phyloP scores from a whole-genome alignment of 2,329 filamentous ascomycete genomes.

The Cordyceps javanica region DNA sequence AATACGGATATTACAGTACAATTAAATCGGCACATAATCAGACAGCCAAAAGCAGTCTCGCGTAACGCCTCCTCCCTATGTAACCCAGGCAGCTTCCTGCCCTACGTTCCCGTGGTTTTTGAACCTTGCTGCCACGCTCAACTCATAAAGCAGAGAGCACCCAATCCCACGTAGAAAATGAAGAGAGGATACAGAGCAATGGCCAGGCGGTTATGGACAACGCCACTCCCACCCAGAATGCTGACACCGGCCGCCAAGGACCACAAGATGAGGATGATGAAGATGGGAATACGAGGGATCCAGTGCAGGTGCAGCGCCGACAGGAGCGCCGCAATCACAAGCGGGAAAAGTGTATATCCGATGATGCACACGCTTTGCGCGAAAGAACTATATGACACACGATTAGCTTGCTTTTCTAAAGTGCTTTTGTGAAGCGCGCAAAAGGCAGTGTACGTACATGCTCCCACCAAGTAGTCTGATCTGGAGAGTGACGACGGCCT shows the following conservation, averaged over 20 bases:
- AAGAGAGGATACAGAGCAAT: conserved; percentile 93
- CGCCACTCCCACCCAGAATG: conserved; percentile 90
- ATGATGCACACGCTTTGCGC: conserved; percentile 98
- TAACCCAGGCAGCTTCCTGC: background rate
- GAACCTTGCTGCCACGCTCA: conserved; percentile 34
- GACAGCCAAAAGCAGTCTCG: background rate
- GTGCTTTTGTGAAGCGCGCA: background rate
- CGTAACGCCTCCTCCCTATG: background rate
- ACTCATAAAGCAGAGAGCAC: conserved; percentile 96
- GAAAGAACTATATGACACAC: conserved; percentile 65
- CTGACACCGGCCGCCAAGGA: conserved; percentile 92
- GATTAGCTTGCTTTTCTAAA: conserved; percentile 20
- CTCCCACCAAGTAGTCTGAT: conserved; percentile 94
- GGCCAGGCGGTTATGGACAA: conserved; percentile 88
- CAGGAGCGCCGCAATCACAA: conserved; percentile 86
- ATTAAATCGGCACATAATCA: background rate
- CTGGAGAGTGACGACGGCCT: conserved; percentile 94
- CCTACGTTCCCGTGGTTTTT: background rate
- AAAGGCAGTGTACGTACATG: conserved; percentile 61
- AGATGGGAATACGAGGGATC: conserved; percentile 83
- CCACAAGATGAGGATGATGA: conserved; percentile 83
- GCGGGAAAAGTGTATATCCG: conserved; percentile 93
- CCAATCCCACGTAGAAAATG: conserved; percentile 89
- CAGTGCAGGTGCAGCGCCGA: conserved; percentile 75
- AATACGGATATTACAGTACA: conserved; percentile 8